Conservation (phyloP, 257 asterid genomes). For the Jasminum sambac region DNA sequence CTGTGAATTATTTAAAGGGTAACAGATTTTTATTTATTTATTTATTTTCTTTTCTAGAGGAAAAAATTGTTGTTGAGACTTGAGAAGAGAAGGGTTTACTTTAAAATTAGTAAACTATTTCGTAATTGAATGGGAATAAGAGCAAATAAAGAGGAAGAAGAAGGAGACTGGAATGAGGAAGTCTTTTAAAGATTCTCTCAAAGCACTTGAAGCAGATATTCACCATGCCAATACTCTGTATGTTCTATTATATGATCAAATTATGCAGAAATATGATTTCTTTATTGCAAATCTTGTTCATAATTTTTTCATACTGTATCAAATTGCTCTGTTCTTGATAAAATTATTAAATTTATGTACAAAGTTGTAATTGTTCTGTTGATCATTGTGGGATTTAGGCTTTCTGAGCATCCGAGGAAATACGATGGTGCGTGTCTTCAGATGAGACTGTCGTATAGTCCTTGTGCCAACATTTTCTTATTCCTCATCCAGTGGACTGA, state of each 20-base stretch:
- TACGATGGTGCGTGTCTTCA: conserved; percentile 87
- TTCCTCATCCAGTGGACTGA: conserved; percentile 96
- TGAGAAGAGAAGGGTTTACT: background rate
- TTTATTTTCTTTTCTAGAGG: no score
- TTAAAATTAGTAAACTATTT: background rate
- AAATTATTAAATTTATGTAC: background rate
- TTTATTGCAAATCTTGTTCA: background rate
- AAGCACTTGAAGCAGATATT: conserved; percentile 94
- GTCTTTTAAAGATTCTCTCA: conserved; percentile 83
- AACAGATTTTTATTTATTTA: no score
- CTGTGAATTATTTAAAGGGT: background rate
- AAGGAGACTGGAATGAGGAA: conserved; percentile 50
- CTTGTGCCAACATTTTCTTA: conserved; percentile 76
- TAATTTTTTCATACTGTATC: background rate
- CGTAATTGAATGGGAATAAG: conserved; percentile 49
- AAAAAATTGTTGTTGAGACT: conserved; percentile 16
- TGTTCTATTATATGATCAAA: conserved; percentile 13
- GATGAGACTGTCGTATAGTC: conserved; percentile 95
- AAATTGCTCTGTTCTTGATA: background rate
- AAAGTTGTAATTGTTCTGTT: conserved; percentile 7
- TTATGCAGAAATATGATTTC: background rate
- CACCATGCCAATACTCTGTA: conserved; percentile 91
- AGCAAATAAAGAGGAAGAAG: conserved; percentile 28
- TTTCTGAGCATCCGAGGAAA: conserved; percentile 71
- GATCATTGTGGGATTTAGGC: conserved; percentile 51